Base-by-base conservation (phyloP, 495 filamentous ascomycete genomes). In the Talaromyces proteolyticus region DNA sequence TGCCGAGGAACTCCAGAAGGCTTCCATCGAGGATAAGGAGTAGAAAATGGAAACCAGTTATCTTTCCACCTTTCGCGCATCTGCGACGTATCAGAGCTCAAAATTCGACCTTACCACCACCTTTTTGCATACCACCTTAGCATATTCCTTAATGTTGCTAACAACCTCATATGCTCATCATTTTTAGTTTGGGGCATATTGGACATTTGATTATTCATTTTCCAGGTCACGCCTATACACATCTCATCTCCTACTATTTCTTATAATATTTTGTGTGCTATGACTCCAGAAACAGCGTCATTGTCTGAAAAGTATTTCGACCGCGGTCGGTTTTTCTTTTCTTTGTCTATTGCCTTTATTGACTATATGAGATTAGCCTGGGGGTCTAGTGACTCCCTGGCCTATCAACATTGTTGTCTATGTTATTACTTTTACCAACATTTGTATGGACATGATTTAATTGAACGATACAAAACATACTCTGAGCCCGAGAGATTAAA, bases 1-100 rank as follows among this genome's bases (percentile, higher is more conserved):
- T 11, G 60, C 75, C 0, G 75, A 79, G 23, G 82, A 85, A 52
- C 61, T 85, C 48, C 62, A 82, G 66, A 73, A 81, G 59, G 74
- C 77, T 21, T 71, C 71, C 47, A 58, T 85, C 23, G 81, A 84
- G 63, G 79, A 85, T 51, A 64, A 68, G 54, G 67, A 66, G 49
- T 74, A 69, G 49, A 58, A 29, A 23, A 20, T n/a, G 22, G 22
- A 12, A 17, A 29, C 18, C 25, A 19, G 16, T 34, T 38, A 22
- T 8, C 19, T 11, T 29, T 11, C 11, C 18, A 41, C 16, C 16
- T 34, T 34, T 34, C 8, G 29, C 8, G 8, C 8, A 34, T 10
- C 29, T 34, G 29, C 29, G 14, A 8, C 8, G 8, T 10, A 14
- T 34, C 29, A 10, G 8, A 10, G 29, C 8, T 8, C 8, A 34